A percentile compares a stretch with the other conserved stretches of the same genome.
phyloP scores from a whole-genome alignment of 2,329 filamentous ascomycete species.

The Fusarium heterosporum region DNA sequence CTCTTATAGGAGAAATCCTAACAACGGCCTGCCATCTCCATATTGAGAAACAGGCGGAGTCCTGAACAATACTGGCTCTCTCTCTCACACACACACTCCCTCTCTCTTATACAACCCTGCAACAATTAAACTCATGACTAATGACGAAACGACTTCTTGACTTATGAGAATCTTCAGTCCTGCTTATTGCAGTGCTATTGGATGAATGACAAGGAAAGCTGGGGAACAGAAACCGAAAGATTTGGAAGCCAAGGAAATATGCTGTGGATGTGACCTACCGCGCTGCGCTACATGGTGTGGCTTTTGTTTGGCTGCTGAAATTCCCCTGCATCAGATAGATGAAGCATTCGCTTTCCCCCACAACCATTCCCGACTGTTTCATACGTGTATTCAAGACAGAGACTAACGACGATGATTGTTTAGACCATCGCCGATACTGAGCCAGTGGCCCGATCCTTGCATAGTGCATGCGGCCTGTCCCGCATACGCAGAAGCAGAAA shows the following conservation, averaged over 20 bases:
- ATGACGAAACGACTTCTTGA: conserved; percentile 43
- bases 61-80: background rate
- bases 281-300: conserved; percentile 49
- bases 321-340: conserved; percentile 47
- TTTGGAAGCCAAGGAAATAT: conserved; percentile 25
- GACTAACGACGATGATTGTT: conserved; percentile 58
- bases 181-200: conserved; percentile 10
- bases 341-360: conserved; percentile 41
- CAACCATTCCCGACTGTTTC: conserved; percentile 30
- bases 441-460: conserved; percentile 35
- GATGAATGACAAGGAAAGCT: conserved; percentile 19
- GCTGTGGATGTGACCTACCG: conserved; percentile 33
- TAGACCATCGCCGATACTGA: conserved; percentile 57
- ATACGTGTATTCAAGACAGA: conserved; percentile 48
- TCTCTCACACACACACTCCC: background rate
- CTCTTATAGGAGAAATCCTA: conserved; percentile 34
- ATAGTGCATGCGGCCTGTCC: conserved; percentile 16
- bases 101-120: conserved; percentile 7
- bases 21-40: conserved; percentile 52
- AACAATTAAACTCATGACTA: conserved; percentile 39
- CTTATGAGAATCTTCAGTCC: conserved; percentile 32
- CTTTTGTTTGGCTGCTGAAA: conserved; percentile 35
- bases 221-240: conserved; percentile 9
- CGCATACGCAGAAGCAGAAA: conserved; percentile 23
- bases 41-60: conserved; percentile 23